Evolutionary conservation across 768 basidiomycete genomes (phyloP).

Genomic region (Basidioascus undulatus): DNA sequence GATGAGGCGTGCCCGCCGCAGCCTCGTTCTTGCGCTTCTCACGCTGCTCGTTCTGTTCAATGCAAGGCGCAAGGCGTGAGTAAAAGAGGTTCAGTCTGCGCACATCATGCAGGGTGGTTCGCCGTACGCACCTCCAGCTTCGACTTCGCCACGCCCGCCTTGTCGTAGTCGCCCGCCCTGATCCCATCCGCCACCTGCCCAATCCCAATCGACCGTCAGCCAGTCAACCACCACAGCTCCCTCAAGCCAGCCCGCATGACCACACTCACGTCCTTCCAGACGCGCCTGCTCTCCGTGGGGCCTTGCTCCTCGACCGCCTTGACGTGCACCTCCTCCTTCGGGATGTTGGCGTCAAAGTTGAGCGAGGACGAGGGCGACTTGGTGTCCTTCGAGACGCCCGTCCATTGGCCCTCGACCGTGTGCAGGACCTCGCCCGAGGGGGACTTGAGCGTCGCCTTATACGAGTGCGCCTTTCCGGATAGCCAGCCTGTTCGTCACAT

Average conservation of each 20-base stretch:
- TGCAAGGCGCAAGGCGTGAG: not conserved
- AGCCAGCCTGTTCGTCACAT: constrained; percentile 36
- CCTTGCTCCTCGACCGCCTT: constrained; percentile 30
- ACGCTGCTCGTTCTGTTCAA: constrained; percentile 60
- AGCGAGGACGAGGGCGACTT: constrained; percentile 24
- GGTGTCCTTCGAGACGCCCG: constrained; percentile 22
- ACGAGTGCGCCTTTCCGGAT: constrained; percentile 71
- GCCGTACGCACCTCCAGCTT: constrained; percentile 51
- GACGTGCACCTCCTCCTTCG: constrained; percentile 53
- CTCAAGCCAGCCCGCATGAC: no score
- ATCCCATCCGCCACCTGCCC: constrained; percentile 86
- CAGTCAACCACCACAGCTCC: no score
- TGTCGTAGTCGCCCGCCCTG: constrained; percentile 68
- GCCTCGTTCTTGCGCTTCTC: constrained; percentile 63
- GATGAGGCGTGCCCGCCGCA: constrained; percentile 46
- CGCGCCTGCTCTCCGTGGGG: constrained; percentile 63
- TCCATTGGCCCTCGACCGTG: constrained; percentile 60
- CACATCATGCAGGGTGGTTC: not conserved
- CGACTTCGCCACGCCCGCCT: constrained; percentile 66
- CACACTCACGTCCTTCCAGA: constrained; percentile 70
- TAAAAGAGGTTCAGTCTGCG: not conserved
- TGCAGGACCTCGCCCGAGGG: constrained; percentile 18
- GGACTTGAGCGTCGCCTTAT: constrained; percentile 50
- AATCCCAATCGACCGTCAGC: no score
- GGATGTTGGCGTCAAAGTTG: constrained; percentile 38